A percentile compares a stretch with the other conserved stretches of the same genome.
These are phyloP conservation scores for Colletotrichum sojae DNA, from an alignment of 2,329 filamentous ascomycete genomes.

Conservation along the genomic window DNA sequence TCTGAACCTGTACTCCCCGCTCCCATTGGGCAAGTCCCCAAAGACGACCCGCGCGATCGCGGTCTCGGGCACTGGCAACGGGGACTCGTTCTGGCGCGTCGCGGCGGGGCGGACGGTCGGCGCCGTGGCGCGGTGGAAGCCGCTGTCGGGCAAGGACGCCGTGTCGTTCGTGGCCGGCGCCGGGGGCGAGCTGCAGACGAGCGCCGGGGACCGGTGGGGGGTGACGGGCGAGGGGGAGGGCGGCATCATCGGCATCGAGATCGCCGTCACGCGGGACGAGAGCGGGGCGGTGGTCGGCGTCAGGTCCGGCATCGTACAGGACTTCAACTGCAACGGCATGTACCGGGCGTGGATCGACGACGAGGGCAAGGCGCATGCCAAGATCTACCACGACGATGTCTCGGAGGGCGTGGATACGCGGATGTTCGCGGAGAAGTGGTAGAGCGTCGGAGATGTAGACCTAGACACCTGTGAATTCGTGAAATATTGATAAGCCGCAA, in stretches of 20 bases:
- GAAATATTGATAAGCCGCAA: not conserved
- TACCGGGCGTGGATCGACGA: slow-evolving; percentile 84
- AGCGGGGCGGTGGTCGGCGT: slow-evolving; percentile 58
- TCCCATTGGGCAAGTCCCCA: slow-evolving; percentile 23
- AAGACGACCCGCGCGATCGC: slow-evolving; percentile 64
- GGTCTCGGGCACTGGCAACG: slow-evolving; percentile 87
- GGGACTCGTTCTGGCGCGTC: slow-evolving; percentile 85
- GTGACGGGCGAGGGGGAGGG: slow-evolving; percentile 84
- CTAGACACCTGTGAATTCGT: not conserved
- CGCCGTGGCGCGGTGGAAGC: slow-evolving; percentile 78
- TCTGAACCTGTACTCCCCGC: slow-evolving; percentile 57
- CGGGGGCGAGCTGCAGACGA: slow-evolving; percentile 80
- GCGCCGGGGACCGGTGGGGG: slow-evolving; percentile 81
- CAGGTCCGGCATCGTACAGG: slow-evolving; percentile 73
- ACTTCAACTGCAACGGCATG: slow-evolving; percentile 91
- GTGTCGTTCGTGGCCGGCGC: slow-evolving; percentile 77
- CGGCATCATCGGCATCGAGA: slow-evolving; percentile 87
- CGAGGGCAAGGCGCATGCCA: slow-evolving; percentile 68
- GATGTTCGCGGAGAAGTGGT: slow-evolving; percentile 27
- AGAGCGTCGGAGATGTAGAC: not conserved
- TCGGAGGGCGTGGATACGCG: slow-evolving; percentile 35
- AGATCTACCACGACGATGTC: slow-evolving; percentile 64
- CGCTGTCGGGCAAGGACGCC: slow-evolving; percentile 67
- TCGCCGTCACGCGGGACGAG: slow-evolving; percentile 61
- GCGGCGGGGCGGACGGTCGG: slow-evolving; percentile 80